A percentile compares a stretch with the other conserved stretches of the same genome.
These are phyloP conservation scores for Schizosaccharomyces versatilis DNA, from an alignment of 1,139 yeast species.

Conservation along the genomic window DNA sequence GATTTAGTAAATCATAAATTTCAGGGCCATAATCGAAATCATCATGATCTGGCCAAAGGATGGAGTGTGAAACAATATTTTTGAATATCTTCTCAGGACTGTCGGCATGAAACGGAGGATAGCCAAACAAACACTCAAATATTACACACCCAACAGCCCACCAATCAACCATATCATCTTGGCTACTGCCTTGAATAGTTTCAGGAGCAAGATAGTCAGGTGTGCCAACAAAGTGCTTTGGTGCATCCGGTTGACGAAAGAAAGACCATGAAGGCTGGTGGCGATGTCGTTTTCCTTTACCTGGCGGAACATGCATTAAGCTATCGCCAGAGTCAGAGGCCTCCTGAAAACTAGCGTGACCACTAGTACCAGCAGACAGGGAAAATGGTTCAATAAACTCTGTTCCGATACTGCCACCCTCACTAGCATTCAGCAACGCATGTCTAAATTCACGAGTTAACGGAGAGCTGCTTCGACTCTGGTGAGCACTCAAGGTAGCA, in stretches of 20 bases:
- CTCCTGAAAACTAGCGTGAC: neutral
- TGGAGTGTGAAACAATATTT: constrained; percentile 48
- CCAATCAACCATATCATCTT: constrained; percentile 85
- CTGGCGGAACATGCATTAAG: neutral
- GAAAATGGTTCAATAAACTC: neutral
- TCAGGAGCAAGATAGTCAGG: constrained; percentile 97
- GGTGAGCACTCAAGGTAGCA: neutral
- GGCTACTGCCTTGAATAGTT: constrained; percentile 67
- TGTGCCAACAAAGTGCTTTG: constrained; percentile 42
- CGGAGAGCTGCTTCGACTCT: neutral
- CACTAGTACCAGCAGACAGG: neutral
- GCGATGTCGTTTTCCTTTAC: neutral
- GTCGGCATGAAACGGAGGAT: constrained; percentile 80
- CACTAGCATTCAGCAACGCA: neutral
- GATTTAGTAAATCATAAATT: constrained; percentile 52
- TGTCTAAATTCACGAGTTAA: neutral
- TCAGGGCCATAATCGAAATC: constrained; percentile 28
- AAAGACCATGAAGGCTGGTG: neutral
- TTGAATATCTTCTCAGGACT: constrained; percentile 65
- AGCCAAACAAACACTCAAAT: constrained; percentile 79
- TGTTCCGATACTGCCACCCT: neutral
- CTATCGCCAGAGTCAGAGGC: neutral
- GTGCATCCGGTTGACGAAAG: neutral
- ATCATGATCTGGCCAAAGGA: constrained; percentile 38
- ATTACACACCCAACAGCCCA: constrained; percentile 95